Conservation (phyloP, 2,329 filamentous ascomycete species). For the Penicillium sp. region DNA sequence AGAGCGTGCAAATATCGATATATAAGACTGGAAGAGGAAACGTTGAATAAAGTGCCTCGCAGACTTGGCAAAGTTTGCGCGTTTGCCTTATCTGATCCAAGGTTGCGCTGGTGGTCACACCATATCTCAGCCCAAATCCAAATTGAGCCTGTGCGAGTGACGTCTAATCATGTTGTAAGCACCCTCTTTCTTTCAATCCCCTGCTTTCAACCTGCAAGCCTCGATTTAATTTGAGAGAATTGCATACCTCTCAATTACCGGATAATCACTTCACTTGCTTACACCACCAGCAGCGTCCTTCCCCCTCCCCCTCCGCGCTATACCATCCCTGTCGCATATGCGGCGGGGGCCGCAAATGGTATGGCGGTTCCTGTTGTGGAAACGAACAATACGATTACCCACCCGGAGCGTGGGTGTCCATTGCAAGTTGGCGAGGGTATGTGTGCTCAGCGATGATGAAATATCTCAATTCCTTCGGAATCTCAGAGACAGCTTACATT, state of each 20-base stretch:
- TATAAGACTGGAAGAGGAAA: background rate
- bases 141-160: constrained; percentile 12
- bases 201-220: background rate
- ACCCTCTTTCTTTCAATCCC: background rate
- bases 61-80: background rate
- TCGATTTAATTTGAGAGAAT: background rate
- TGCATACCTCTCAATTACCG: background rate
- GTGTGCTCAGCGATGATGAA: constrained; percentile 7
- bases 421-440: constrained; percentile 90
- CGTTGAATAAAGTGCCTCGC: background rate
- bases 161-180: constrained; percentile 27
- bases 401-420: constrained; percentile 80
- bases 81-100: background rate
- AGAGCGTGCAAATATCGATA: background rate
- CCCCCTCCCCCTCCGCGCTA: constrained; percentile 82
- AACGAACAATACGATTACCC: constrained; percentile 84
- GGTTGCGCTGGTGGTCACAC: constrained; percentile 11
- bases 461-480: background rate
- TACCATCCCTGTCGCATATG: constrained; percentile 69
- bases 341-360: constrained; percentile 67
- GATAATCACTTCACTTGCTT: constrained; percentile 11
- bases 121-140: constrained; percentile 8
- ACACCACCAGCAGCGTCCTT: constrained; percentile 62
- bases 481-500: constrained; percentile 19
- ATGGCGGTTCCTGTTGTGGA: constrained; percentile 76